Evolutionary conservation across 73 alveolate genomes (phyloP).

Genomic region (Diophrys sp.): DNA sequence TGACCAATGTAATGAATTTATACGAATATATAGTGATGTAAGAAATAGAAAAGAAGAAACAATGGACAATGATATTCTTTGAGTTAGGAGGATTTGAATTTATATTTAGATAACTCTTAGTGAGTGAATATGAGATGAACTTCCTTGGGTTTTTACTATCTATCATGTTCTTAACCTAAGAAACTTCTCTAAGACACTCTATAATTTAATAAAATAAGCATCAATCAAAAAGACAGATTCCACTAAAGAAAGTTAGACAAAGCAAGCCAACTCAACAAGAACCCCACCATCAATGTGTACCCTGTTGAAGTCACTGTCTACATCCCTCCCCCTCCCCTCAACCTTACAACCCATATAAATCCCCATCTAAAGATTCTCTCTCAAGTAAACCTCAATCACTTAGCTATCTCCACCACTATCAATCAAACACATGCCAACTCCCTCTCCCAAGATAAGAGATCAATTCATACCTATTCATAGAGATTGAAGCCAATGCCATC

Average conservation of each 20-base stretch:
- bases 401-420: neutral
- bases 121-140: slow-evolving; percentile 31
- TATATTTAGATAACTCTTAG: slow-evolving; percentile 20
- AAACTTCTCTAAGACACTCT: slow-evolving; percentile 7
- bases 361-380: neutral
- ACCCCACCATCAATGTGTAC: too few relatives aligned
- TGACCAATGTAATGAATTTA: slow-evolving; percentile 10
- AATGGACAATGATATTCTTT: slow-evolving; percentile 45
- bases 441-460: neutral
- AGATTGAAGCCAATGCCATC: too few relatives aligned
- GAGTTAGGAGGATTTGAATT: slow-evolving; percentile 47
- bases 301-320: neutral
- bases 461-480: neutral
- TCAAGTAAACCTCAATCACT: neutral
- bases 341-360: neutral
- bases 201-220: slow-evolving; percentile 15
- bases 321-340: neutral
- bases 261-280: neutral
- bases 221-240: neutral
- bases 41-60: slow-evolving; percentile 18
- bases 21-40: neutral
- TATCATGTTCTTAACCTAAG: slow-evolving; percentile 33
- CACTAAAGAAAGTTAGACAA: neutral
- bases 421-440: neutral
- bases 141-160: slow-evolving; percentile 51